Evolutionary conservation across 169 alveolate species (phyloP).

Genomic region (Babesia bigemina): DNA sequence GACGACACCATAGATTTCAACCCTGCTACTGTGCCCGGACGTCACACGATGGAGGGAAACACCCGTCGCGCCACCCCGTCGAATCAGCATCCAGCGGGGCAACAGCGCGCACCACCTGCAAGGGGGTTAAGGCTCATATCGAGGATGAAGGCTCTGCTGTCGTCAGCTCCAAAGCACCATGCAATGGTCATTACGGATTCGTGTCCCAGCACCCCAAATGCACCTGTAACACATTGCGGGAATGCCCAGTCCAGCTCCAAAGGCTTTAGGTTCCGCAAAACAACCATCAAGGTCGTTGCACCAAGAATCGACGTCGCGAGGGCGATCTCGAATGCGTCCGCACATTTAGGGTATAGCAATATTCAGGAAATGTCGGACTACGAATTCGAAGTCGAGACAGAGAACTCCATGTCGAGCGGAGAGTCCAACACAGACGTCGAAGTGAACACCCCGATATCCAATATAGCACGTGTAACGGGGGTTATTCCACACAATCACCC

Average conservation of each 20-base stretch:
- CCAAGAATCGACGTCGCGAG: slow-evolving; percentile 9
- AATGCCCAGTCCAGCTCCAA: background rate
- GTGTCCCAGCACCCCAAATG: background rate
- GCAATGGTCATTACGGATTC: background rate
- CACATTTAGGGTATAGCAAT: background rate
- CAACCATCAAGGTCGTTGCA: background rate
- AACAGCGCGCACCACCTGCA: background rate
- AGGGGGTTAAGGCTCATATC: background rate
- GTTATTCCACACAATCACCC: slow-evolving; percentile 4
- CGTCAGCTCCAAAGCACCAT: slow-evolving; percentile 12
- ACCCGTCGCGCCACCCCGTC: background rate
- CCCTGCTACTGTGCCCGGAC: background rate
- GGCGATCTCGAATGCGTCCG: slow-evolving; percentile 23
- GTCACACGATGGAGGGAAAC: background rate
- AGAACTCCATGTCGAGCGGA: background rate
- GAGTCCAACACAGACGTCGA: background rate
- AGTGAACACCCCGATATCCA: background rate
- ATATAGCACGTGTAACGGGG: background rate
- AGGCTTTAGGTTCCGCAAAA: slow-evolving; percentile 11
- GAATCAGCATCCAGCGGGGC: background rate
- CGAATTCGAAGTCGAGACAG: background rate
- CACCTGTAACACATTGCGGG: background rate
- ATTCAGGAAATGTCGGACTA: slow-evolving; percentile 5
- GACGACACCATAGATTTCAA: slow-evolving; percentile 27
- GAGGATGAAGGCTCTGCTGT: slow-evolving; percentile 7